Conservation (phyloP, 495 filamentous ascomycete genomes). For the Xylaria curta region DNA sequence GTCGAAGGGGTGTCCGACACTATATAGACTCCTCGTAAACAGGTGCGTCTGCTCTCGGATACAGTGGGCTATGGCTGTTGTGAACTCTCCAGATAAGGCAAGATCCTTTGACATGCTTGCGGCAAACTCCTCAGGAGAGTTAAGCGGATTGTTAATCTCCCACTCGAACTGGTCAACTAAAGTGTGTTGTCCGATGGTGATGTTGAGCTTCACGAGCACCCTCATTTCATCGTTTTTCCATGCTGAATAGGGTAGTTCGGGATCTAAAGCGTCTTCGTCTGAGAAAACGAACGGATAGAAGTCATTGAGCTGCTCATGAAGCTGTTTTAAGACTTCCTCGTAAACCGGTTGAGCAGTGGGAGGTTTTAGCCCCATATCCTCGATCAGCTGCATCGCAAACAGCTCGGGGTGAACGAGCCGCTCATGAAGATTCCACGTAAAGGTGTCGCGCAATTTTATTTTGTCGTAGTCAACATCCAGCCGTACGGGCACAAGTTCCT, state of each 20-base stretch:
- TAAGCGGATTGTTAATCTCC: constrained; percentile 94
- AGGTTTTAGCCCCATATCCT: constrained; percentile 79
- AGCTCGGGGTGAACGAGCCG: constrained; percentile 75
- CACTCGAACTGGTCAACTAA: constrained; percentile 98
- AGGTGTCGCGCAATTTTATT: constrained; percentile 94
- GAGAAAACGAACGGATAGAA: constrained; percentile 90
- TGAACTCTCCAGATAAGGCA: constrained; percentile 94
- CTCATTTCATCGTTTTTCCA: constrained; percentile 99
- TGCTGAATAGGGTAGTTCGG: constrained; percentile 85
- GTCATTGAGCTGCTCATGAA: constrained; percentile 89
- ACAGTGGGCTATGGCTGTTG: constrained; percentile 94
- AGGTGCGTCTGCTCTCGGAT: constrained; percentile 95
- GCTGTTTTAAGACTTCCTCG: constrained; percentile 77
- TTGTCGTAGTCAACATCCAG: constrained; percentile 96
- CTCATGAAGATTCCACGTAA: constrained; percentile 98
- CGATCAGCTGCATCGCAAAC: constrained; percentile 87
- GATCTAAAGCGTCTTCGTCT: constrained; percentile 88
- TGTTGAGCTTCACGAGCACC: constrained; percentile 92
- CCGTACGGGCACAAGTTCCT: constrained; percentile 88
- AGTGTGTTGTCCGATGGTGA: constrained; percentile 94
- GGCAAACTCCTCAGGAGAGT: constrained; percentile 94
- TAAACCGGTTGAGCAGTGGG: constrained; percentile 72
- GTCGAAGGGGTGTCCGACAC: constrained; percentile 92
- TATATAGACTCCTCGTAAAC: constrained; percentile 92
- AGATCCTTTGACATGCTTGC: constrained; percentile 85